Evolutionary conservation across 2,329 filamentous ascomycete genomes (phyloP).

Genomic region (Sclerotiophoma versabilis): DNA sequence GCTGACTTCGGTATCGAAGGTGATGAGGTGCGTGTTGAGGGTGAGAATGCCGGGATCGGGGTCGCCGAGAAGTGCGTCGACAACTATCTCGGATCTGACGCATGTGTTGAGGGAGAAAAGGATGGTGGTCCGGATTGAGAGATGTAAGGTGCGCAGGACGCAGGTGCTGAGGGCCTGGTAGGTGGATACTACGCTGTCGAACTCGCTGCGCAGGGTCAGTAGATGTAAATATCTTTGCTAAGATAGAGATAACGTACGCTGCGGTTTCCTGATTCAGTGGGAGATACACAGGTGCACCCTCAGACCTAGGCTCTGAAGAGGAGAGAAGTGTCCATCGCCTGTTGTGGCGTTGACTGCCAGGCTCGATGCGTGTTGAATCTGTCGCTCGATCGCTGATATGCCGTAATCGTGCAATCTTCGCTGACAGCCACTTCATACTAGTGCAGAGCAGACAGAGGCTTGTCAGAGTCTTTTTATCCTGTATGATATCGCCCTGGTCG

Average conservation of each 20-base stretch:
- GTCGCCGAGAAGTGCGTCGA: conserved; percentile 75
- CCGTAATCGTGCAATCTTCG: conserved; percentile 80
- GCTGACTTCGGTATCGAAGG: conserved; percentile 83
- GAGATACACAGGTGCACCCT: conserved; percentile 77
- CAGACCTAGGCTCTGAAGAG: conserved; percentile 52
- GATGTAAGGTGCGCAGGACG: conserved; percentile 83
- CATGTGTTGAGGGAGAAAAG: conserved; percentile 76
- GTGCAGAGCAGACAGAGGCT: conserved; percentile 90
- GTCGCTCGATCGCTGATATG: conserved; percentile 79
- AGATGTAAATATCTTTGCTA: not conserved
- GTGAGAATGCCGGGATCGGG: conserved; percentile 81
- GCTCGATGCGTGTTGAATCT: conserved; percentile 64
- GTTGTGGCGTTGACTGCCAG: conserved; percentile 60
- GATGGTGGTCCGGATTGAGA: conserved; percentile 86
- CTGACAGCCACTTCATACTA: conserved; percentile 96
- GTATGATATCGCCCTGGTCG: conserved; percentile 82
- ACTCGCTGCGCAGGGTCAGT: conserved; percentile 62
- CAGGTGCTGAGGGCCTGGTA: conserved; percentile 82
- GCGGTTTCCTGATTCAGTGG: conserved; percentile 88
- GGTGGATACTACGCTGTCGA: conserved; percentile 84
- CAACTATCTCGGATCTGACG: conserved; percentile 56
- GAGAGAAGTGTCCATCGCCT: conserved; percentile 85
- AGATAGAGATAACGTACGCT: conserved; percentile 60
- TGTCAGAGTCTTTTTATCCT: conserved; percentile 84
- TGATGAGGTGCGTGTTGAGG: conserved; percentile 83